These are phyloP conservation scores for Hydnum rufescens DNA, from an alignment of 768 basidiomycete genomes.

Conservation along the genomic window DNA sequence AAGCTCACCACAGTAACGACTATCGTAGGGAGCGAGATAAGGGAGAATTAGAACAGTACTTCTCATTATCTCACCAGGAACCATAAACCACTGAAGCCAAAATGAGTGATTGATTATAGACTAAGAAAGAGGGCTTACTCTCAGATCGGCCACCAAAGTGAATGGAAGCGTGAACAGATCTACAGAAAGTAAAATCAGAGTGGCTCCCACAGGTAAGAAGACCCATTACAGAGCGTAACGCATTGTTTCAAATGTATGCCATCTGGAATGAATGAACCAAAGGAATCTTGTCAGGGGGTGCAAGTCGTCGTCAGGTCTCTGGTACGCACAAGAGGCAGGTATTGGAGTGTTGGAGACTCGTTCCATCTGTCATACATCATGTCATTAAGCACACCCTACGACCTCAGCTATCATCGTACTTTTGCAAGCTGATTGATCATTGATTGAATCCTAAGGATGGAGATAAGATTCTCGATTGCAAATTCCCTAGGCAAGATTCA, in stretches of 20 bases:
- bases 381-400: background rate
- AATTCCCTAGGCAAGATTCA: slow-evolving; percentile 1
- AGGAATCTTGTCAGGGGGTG: too few relatives aligned
- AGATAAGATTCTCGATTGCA: background rate
- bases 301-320: too few relatives aligned
- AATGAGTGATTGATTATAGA: too few relatives aligned
- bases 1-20: slow-evolving; percentile 37
- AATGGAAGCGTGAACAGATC: slow-evolving; percentile 85
- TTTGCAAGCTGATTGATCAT: slow-evolving; percentile 67
- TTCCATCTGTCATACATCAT: slow-evolving; percentile 35
- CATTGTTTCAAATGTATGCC: slow-evolving; percentile 77
- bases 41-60: slow-evolving; percentile 7
- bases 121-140: slow-evolving; percentile 6
- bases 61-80: slow-evolving; percentile 67
- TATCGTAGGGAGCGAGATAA: slow-evolving; percentile 6
- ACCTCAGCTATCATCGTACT: slow-evolving; percentile 10
- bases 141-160: slow-evolving; percentile 62
- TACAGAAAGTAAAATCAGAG: slow-evolving; percentile 43
- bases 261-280: slow-evolving; percentile 24
- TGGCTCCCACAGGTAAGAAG: background rate
- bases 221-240: background rate
- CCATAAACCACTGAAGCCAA: slow-evolving; percentile 36
- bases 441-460: slow-evolving; percentile 35
- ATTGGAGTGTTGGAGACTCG: slow-evolving; percentile 80
- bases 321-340: slow-evolving; percentile 50